Base-by-base conservation (phyloP, 805 yeast species). In the Ogataea trehalophila region DNA sequence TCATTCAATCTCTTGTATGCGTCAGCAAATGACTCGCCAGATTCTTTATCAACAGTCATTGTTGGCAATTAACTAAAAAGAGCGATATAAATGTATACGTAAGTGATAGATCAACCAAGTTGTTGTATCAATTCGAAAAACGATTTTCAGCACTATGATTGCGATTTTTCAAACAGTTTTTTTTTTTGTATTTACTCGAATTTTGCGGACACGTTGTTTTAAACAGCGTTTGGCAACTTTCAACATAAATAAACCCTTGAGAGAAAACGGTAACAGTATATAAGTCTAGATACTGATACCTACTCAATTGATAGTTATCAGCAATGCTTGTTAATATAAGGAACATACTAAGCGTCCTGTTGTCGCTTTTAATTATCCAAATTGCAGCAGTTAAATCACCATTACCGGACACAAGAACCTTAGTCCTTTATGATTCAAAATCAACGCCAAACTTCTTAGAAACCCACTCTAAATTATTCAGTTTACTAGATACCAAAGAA, bases 1-100 rank as follows among this genome's bases (percentile, higher is more conserved):
- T 83, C 85, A 45, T 74, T 74, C 40, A 86, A 65, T 56, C 81
- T 76, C 55, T 77, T 72, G 61, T 79, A 79, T 0, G 87, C 76
- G 15, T 80, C 80, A 6, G 79, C 78, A 44, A 82, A 64, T 44
- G 71, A 74, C 17, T 58, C 54, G 6, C 56, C 56, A 26, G 42
- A 16, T n/a, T 36, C 45, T 36, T 60, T 54, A 15, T 43, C 46
- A 31, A 33, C 39, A 17, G 42, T 33, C 43, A 39, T 47, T 22
- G 41, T 26, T 0, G 29, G 37, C 18, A 15, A 11, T 16, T 16
- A 26, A 3, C 31, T 26, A 26, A 8, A 9, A 2, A 26, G 7
- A 26, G 4, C 2, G 13, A 26, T 26, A 26, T 26, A 26, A 3
- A 26, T 26, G 9, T 4, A 26, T 26, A 26, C 9, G 1, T 26